A percentile compares a stretch with the other conserved stretches of the same genome.
These are phyloP conservation scores for Asterella californica DNA, from an alignment of 225 moss, liverwort and hornwort species.

Conservation along the genomic window DNA sequence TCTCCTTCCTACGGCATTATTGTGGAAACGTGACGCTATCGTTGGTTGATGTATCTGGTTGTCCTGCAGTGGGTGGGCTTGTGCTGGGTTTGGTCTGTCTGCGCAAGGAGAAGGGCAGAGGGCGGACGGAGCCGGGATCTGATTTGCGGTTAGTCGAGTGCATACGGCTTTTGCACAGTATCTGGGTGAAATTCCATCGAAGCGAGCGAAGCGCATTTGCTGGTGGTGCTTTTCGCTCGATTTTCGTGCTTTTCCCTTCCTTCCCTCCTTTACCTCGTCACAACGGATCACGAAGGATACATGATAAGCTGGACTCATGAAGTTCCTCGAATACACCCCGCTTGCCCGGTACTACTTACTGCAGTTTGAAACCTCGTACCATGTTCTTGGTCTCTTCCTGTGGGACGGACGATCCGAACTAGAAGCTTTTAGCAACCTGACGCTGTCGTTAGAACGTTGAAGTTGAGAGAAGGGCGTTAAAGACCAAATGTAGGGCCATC, in stretches of 20 bases:
- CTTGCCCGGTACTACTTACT: slow-evolving; percentile 61
- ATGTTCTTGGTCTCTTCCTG: background rate
- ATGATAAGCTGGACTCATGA: slow-evolving; percentile 54
- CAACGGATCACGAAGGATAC: slow-evolving; percentile 24
- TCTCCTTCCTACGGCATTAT: no score
- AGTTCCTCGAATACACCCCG: slow-evolving; percentile 98
- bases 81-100: background rate
- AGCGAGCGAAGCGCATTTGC: background rate
- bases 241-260: background rate
- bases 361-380: background rate
- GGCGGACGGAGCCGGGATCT: background rate
- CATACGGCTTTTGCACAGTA: background rate
- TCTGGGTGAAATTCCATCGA: background rate
- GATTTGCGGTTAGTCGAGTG: background rate
- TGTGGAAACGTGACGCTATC: background rate
- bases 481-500: background rate
- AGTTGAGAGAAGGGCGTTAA: background rate
- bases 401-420: background rate
- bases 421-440: background rate
- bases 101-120: background rate
- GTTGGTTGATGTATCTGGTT: background rate
- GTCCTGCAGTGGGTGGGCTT: background rate
- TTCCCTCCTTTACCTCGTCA: slow-evolving; percentile 1
- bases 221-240: slow-evolving; percentile 2
- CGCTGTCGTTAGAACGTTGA: background rate